Conservation (phyloP, 2,329 filamentous ascomycete species). For the Clonostachys solani region DNA sequence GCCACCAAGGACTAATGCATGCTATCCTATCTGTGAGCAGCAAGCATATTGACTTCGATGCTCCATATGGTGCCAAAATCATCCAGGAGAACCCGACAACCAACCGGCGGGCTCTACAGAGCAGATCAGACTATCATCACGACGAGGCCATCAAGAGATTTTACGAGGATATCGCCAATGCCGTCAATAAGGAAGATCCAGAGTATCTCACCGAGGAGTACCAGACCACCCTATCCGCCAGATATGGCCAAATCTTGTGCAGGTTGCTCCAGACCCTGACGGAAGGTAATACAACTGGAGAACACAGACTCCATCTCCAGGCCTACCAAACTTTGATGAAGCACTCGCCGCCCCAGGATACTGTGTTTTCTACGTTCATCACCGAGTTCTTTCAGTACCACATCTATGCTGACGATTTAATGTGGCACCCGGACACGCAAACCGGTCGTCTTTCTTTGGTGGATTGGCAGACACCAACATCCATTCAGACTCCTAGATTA, state of each 20-base stretch:
- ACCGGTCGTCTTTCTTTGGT: conserved; percentile 32
- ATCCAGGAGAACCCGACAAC: conserved; percentile 44
- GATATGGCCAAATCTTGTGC: conserved; percentile 61
- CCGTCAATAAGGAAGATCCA: conserved; percentile 34
- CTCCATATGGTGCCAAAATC: conserved; percentile 50
- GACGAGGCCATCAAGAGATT: conserved; percentile 49
- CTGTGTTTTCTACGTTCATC: conserved; percentile 59
- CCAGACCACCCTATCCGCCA: conserved; percentile 44
- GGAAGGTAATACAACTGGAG: conserved; percentile 54
- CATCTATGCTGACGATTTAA: conserved; percentile 59
- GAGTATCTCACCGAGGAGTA: conserved; percentile 31
- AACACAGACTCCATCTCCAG: conserved; percentile 76
- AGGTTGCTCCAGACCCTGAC: conserved; percentile 53
- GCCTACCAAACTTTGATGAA: conserved; percentile 71
- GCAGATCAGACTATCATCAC: conserved; percentile 52
- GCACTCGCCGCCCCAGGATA: conserved; percentile 55
- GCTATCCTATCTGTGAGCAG: conserved; percentile 81
- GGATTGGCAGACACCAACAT: conserved; percentile 33
- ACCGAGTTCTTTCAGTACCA: conserved; percentile 87
- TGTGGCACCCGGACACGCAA: conserved; percentile 39
- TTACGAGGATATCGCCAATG: conserved; percentile 37
- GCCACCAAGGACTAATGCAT: conserved; percentile 83
- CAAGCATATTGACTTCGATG: conserved; percentile 64
- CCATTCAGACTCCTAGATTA: conserved; percentile 50
- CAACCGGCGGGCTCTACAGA: conserved; percentile 37